phyloP scores from a whole-genome alignment of 345 rosid genomes.

The Eucalyptus viminalis region DNA sequence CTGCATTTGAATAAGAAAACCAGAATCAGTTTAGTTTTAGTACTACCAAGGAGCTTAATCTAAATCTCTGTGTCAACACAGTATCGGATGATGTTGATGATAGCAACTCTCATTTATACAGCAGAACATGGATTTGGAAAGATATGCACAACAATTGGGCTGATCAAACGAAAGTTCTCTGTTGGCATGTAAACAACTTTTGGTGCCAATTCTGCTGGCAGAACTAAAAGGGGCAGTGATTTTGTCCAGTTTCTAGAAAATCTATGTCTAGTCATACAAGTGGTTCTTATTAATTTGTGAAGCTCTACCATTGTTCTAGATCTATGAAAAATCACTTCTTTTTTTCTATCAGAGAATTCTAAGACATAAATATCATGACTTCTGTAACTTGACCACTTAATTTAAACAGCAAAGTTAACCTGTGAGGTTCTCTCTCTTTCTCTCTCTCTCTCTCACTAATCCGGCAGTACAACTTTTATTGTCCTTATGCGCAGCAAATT shows the following conservation, averaged over 20 bases:
- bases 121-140: background rate
- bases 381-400: background rate
- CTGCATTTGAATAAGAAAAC: background rate
- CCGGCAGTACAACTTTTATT: background rate
- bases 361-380: background rate
- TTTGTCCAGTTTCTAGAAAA: background rate
- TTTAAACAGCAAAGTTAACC: background rate
- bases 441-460: background rate
- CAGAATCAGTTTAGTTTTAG: background rate
- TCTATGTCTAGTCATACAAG: background rate
- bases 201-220: background rate
- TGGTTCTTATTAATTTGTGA: background rate
- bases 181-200: background rate
- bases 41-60: background rate
- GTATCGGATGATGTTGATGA: background rate
- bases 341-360: background rate
- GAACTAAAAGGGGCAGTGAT: background rate
- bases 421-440: background rate
- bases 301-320: background rate
- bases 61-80: background rate
- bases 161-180: background rate
- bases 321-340: background rate
- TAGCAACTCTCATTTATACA: background rate
- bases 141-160: background rate
- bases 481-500: slow-evolving; percentile 46